Conservation (phyloP, 2,329 filamentous ascomycete genomes). For the Myriosclerotinia curreyana region DNA sequence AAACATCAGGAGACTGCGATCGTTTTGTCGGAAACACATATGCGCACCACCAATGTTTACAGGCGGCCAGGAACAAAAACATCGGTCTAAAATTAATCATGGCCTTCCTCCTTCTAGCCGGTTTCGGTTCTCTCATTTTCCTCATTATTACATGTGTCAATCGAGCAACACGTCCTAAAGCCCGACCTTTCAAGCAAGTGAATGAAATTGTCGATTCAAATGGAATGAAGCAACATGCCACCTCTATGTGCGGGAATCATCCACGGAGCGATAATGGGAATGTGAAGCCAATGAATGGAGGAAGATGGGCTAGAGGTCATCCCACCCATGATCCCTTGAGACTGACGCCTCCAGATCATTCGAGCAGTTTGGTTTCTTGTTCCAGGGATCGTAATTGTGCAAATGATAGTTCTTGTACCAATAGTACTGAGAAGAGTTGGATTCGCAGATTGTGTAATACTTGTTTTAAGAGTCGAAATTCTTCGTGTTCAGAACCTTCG, state of each 20-base stretch:
- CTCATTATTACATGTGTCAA: conserved; percentile 14
- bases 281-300: not conserved
- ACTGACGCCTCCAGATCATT: not conserved
- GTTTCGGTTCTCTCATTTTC: conserved; percentile 11
- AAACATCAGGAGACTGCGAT: conserved; percentile 14
- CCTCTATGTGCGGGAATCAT: not conserved
- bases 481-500: not conserved
- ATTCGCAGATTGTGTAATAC: conserved; percentile 3
- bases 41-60: conserved; percentile 10
- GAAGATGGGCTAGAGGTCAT: not conserved
- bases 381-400: not conserved
- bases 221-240: not conserved
- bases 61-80: conserved; percentile 6
- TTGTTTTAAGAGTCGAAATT: not conserved
- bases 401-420: not conserved
- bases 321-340: conserved; percentile 5
- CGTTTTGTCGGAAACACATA: not conserved
- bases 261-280: not conserved
- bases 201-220: not conserved
- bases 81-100: conserved; percentile 16
- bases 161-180: conserved; percentile 4
- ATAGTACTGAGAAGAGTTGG: not conserved
- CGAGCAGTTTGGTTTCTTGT: not conserved
- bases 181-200: conserved; percentile 1
- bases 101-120: conserved; percentile 9